Percentiles rank a stretch among this genome's conserved stretches.
phyloP scores from a whole-genome alignment of 768 basidiomycete genomes.

The Mycena sanguinolenta region DNA sequence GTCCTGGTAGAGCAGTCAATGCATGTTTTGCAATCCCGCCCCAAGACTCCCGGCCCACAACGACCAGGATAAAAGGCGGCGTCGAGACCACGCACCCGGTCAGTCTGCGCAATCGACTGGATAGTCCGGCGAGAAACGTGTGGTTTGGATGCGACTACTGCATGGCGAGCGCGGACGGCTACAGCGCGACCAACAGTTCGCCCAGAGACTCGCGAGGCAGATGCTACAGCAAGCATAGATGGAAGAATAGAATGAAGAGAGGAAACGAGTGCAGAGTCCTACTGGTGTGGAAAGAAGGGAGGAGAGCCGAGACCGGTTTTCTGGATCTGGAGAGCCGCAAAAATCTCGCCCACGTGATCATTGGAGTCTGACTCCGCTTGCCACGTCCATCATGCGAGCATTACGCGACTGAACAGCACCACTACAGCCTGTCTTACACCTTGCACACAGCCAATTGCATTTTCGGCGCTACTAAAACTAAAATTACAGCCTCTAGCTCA shows the following conservation, averaged over 20 bases:
- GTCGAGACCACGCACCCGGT: slow-evolving; percentile 65
- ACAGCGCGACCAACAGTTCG: slow-evolving; percentile 60
- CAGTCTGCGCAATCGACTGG: slow-evolving; percentile 79
- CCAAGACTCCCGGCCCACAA: neutral
- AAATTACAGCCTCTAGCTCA: neutral
- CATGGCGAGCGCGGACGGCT: slow-evolving; percentile 63
- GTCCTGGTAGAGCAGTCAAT: slow-evolving; percentile 66
- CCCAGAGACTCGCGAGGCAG: slow-evolving; percentile 51
- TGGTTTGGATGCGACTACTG: slow-evolving; percentile 49
- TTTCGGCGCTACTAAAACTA: slow-evolving; percentile 16
- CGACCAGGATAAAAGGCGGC: no score
- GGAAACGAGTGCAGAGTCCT: neutral
- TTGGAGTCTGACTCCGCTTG: slow-evolving; percentile 9
- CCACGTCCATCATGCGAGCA: slow-evolving; percentile 19
- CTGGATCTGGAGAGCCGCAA: slow-evolving; percentile 7
- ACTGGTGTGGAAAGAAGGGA: slow-evolving; percentile 5
- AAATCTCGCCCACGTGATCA: slow-evolving; percentile 18
- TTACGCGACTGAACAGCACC: neutral
- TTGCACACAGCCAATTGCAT: slow-evolving; percentile 19
- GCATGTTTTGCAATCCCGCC: neutral
- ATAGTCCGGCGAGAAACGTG: slow-evolving; percentile 57
- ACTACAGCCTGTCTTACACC: slow-evolving; percentile 11
- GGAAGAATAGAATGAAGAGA: neutral
- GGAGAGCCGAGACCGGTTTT: neutral
- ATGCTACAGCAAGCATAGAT: slow-evolving; percentile 53